Evolutionary conservation across 2,329 filamentous ascomycete species (phyloP), one percentile per base, ranked within the genome.

Genomic region (Trichophyton equinum): DNA sequence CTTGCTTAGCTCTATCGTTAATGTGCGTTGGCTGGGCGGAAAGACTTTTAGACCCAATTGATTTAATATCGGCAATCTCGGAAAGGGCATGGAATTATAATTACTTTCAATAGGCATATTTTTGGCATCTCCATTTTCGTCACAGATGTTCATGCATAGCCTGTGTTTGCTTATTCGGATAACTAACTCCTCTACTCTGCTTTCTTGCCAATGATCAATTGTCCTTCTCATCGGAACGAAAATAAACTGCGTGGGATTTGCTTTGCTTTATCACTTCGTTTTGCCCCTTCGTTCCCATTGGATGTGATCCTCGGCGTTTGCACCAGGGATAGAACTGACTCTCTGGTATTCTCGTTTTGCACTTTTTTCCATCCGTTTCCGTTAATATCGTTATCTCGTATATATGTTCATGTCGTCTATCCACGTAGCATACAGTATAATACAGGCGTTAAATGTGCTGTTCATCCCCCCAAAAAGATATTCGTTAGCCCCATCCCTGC

Each of bases 371-470:
- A 22, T 36, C 5, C 30, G n/a, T 11, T 36, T 36, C 51, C 11
- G 51, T 55, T 20, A n/a, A n/a, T n/a, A 55, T 36, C 51, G n/a
- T 55, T 55, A 36, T 33, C 18, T 55, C 51, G 33, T 55, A 36
- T 9, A 13, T 2, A 38, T 13, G 9, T 38, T 38, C 33, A 13
- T 38, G 11, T 38, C 33, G 33, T 38, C 33, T 15, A 15, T 55
- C 51, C 51, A 55, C 51, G 51, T 55, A 55, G 51, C 20, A 15
- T 55, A 33, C 51, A 55, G 15, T 55, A 55, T 55, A 33, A 55
- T 55, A 55, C 51, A 55, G 11, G 25, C 51, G 15, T 30, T 27
- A 38, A 38, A 36, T 55, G 51, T 27, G 51, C 51, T 36, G 51
- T 36, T n/a, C 27, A n/a, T 33, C n/a, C 11, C 25, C 22, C 22